Evolutionary conservation across 805 yeast species (phyloP), one percentile per base, ranked within the genome.

Genomic region (Scheffersomyces amazonensis): DNA sequence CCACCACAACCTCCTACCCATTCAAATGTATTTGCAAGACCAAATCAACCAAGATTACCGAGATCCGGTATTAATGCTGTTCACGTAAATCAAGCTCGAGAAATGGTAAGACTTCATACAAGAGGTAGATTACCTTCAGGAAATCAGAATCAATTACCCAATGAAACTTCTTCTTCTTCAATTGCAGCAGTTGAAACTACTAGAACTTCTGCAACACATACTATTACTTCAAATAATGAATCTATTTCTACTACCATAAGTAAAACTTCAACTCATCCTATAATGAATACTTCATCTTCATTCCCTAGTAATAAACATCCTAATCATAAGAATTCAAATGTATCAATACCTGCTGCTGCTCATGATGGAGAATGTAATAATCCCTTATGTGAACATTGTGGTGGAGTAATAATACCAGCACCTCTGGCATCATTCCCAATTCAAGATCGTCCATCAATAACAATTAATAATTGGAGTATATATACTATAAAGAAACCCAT

Each of bases 401-500:
- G 90, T 0, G 63, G 74, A 3, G 86, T 83, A 25, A 82, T 84
- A 7, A 82, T 83, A n/a, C 93, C 95, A 1, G 73, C 87, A 1
- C 95, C 93, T 2, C 71, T 69, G 18, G 79, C 91, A 1, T 64
- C 78, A 5, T 63, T 72, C 40, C 95, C 93, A 0, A 49, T 80
- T 10, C 67, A 66, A 28, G 87, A 84, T 49, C 61, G 70, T 17
- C 93, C 93, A 0, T 77, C 86, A n/a, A 83, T 85, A 7, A 60
- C 80, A 2, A 71, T 85, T 3, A 73, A 75, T 36, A 78, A 80
- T 38, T 91, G 97, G 97, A 76, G 79, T 38, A 75, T 93, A 7
- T 75, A 71, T 47, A 81, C 96, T 0, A 64, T 70, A 21, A 80
- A 88, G 56, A 76, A 76, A 35, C 95, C 98, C 1, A 91, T 91